Conservation (phyloP, 2,329 filamentous ascomycete genomes). For the Apiospora pterosperma region DNA sequence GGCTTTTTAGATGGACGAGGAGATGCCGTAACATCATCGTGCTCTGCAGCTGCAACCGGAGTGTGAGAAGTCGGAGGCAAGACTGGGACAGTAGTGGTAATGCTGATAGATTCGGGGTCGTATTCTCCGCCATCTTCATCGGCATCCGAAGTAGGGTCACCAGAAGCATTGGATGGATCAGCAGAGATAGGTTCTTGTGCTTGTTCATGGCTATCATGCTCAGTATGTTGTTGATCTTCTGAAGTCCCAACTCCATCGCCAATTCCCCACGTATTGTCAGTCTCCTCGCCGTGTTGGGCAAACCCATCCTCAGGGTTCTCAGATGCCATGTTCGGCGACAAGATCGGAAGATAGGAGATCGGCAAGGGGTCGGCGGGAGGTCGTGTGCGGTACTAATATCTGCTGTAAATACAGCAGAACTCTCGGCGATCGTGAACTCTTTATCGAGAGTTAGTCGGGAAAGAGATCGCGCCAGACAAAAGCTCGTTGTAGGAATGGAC, state of each 20-base stretch:
- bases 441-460: not conserved
- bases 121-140: slow-evolving; percentile 57
- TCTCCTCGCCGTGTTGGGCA: slow-evolving; percentile 17
- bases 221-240: slow-evolving; percentile 54
- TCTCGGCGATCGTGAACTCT: not conserved
- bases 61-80: slow-evolving; percentile 5
- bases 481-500: not conserved
- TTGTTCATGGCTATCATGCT: slow-evolving; percentile 51
- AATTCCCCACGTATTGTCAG: slow-evolving; percentile 39
- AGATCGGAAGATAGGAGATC: not conserved
- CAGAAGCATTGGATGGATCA: slow-evolving; percentile 44
- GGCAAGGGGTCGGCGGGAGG: not conserved
- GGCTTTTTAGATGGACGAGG: slow-evolving; percentile 50
- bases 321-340: slow-evolving; percentile 23
- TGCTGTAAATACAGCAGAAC: not conserved
- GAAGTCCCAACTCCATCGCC: slow-evolving; percentile 50
- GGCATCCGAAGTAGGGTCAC: slow-evolving; percentile 44
- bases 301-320: slow-evolving; percentile 17
- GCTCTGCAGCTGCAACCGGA: slow-evolving; percentile 18
- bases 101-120: slow-evolving; percentile 53
- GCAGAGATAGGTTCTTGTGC: slow-evolving; percentile 43
- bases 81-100: slow-evolving; percentile 22
- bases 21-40: slow-evolving; percentile 23
- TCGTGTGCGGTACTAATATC: not conserved
- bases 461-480: not conserved